Evolutionary conservation across 208 protist genomes (phyloP).

Genomic region (Leishmania mexicana): DNA sequence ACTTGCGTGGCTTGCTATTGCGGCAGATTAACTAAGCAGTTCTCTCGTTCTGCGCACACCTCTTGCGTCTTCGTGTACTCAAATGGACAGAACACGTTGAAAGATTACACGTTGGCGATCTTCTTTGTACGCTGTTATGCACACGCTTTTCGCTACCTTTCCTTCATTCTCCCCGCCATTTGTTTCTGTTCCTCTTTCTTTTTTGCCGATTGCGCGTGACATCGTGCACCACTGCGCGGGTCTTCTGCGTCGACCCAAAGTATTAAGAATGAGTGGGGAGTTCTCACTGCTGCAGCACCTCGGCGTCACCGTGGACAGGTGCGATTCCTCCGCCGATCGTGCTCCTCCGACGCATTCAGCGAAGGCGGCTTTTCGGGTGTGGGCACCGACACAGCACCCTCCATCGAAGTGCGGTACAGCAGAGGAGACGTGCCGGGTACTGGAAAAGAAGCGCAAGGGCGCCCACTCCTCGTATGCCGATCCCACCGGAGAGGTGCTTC

Average conservation of each 20-base stretch:
- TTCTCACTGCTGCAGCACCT: slow-evolving; percentile 72
- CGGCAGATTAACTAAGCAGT: neutral
- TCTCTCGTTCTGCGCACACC: neutral
- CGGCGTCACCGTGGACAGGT: slow-evolving; percentile 39
- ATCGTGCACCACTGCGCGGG: neutral
- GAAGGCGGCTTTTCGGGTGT: slow-evolving; percentile 41
- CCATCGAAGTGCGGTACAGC: slow-evolving; percentile 16
- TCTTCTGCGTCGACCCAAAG: neutral
- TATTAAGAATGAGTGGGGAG: slow-evolving; percentile 37
- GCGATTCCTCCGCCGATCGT: neutral
- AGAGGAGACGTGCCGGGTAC: slow-evolving; percentile 1
- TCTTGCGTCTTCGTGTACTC: neutral
- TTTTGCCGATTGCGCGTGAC: neutral
- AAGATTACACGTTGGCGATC: neutral
- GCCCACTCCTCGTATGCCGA: slow-evolving; percentile 37
- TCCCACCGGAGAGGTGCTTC: slow-evolving; percentile 59
- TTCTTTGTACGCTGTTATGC: neutral
- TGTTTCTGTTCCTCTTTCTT: neutral
- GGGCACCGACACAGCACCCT: slow-evolving; percentile 46
- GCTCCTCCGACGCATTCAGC: neutral
- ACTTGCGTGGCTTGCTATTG: neutral
- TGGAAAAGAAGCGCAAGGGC: slow-evolving; percentile 1
- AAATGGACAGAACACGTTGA: neutral
- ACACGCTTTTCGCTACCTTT: neutral
- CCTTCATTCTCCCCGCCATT: neutral